Evolutionary conservation across 371 early-diverging fungal genomes (phyloP), one percentile per base, ranked within the genome.

Genomic region (Entomophthora muscae): DNA sequence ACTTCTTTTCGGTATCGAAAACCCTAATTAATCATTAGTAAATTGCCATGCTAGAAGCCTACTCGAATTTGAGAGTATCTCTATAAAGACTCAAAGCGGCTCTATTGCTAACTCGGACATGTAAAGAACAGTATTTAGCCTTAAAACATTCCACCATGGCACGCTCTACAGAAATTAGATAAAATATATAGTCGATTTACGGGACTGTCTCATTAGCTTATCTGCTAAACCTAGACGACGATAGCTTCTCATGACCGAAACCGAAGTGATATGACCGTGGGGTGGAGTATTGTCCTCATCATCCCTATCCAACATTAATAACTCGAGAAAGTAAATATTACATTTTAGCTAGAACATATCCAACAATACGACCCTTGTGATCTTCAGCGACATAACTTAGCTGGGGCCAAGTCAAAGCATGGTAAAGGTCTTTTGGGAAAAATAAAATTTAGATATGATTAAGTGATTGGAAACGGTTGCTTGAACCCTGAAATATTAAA

Each of bases 301-400:
- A 64, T 95, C 97, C 83, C 91, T 93, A 67, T 33, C 3, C 65
- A 21, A 22, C 27, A 60, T 53, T 21, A 30, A 52, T 42, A 24
- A 0, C 28, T 53, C 23, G n/a, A 17, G 31, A 33, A 53, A 57
- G 13, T 23, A 3, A 30, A 26, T 26, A 73, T 70, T 84, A 91
- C 96, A 98, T 89, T 68, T 98, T 98, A 1, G 93, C 93, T 53
- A 98, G 78, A 21, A 96, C 96, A 70, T 98, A 98, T 24, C 98
- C 98, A 51, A 95, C 90, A 61, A 98, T 84, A 60, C 85, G 81
- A 26, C 92, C 93, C 65, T 88, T 82, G 65, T 83, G 83, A 70
- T 91, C 90, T 71, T 91, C 92, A 22, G 98, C 98, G 21, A 98
- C 94, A 63, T 83, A 93, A 24, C 93, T 91, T 2, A 95, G 83